Evolutionary conservation across 768 basidiomycete species (phyloP).

Genomic region (Ramaria sp.): DNA sequence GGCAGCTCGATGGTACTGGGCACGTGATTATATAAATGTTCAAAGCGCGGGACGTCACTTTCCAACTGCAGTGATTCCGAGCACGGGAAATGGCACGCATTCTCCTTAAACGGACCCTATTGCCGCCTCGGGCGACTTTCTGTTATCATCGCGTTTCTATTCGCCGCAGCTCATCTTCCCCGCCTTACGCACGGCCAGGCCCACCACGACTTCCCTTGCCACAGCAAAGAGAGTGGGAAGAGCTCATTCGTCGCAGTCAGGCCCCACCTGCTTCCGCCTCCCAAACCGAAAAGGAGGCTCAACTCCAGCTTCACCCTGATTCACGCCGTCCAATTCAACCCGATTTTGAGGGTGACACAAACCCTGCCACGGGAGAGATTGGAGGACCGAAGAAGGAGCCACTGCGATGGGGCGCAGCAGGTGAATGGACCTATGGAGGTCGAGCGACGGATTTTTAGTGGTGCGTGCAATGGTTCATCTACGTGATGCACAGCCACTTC

Average conservation of each 20-base stretch:
- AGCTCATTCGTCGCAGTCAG: slow-evolving; percentile 48
- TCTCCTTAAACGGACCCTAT: too few species aligned
- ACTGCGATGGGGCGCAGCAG: slow-evolving; percentile 47
- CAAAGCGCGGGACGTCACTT: too few species aligned
- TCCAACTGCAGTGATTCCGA: too few species aligned
- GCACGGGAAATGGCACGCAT: too few species aligned
- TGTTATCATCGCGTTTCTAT: neutral
- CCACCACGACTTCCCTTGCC: slow-evolving; percentile 68
- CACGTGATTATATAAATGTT: too few species aligned
- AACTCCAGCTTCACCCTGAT: slow-evolving; percentile 53
- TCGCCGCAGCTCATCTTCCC: neutral
- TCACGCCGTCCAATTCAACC: slow-evolving; percentile 44
- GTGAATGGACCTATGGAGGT: slow-evolving; percentile 89
- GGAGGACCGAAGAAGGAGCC: slow-evolving; percentile 88
- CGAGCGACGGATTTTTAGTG: slow-evolving; percentile 76
- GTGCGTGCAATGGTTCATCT: neutral
- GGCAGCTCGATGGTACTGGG: too few species aligned
- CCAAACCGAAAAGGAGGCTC: slow-evolving; percentile 27
- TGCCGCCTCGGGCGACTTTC: too few species aligned
- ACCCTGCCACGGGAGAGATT: slow-evolving; percentile 74
- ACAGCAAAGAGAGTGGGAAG: slow-evolving; percentile 80
- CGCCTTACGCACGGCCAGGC: slow-evolving; percentile 33
- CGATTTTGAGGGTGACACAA: slow-evolving; percentile 72
- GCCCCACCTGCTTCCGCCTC: slow-evolving; percentile 30
- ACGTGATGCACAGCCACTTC: too few species aligned